These are phyloP conservation scores for Yamadazyma akitaensis DNA, from an alignment of 805 yeast species.

Conservation along the genomic window DNA sequence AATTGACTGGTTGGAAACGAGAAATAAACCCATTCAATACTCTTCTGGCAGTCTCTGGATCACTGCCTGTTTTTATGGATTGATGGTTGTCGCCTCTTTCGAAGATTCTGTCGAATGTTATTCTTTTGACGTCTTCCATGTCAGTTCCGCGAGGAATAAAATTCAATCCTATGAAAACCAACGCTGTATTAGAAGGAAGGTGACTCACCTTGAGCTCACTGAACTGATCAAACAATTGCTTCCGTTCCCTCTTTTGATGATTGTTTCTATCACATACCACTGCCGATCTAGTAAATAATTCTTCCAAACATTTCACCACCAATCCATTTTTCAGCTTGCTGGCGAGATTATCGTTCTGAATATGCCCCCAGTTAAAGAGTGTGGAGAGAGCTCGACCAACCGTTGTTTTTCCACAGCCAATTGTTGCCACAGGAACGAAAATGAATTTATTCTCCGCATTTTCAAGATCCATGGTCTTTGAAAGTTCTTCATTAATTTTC, in stretches of 20 bases:
- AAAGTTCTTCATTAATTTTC: slow-evolving; percentile 40
- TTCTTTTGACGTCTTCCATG: slow-evolving; percentile 38
- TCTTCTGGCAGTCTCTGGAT: slow-evolving; percentile 47
- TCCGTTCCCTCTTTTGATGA: slow-evolving; percentile 66
- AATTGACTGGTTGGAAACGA: slow-evolving; percentile 61
- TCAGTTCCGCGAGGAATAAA: slow-evolving; percentile 41
- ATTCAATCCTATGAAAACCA: slow-evolving; percentile 65
- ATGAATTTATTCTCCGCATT: slow-evolving; percentile 46
- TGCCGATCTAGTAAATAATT: slow-evolving; percentile 33
- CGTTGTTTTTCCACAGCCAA: slow-evolving; percentile 96
- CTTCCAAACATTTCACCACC: slow-evolving; percentile 43
- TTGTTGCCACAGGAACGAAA: slow-evolving; percentile 79
- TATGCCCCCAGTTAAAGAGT: slow-evolving; percentile 61
- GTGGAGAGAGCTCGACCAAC: slow-evolving; percentile 56
- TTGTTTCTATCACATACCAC: slow-evolving; percentile 84
- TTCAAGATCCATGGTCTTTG: slow-evolving; percentile 14
- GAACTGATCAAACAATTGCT: slow-evolving; percentile 57
- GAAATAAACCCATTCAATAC: slow-evolving; percentile 74
- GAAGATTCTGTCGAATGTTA: slow-evolving; percentile 59
- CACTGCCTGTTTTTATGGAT: slow-evolving; percentile 58
- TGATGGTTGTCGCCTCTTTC: slow-evolving; percentile 87
- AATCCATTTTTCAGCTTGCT: slow-evolving; percentile 47
- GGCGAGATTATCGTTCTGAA: slow-evolving; percentile 76
- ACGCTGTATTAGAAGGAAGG: slow-evolving; percentile 31
- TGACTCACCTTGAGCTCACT: slow-evolving; percentile 40